Conservation (phyloP, 495 filamentous ascomycete genomes). For the Corynascus novoguineensis region DNA sequence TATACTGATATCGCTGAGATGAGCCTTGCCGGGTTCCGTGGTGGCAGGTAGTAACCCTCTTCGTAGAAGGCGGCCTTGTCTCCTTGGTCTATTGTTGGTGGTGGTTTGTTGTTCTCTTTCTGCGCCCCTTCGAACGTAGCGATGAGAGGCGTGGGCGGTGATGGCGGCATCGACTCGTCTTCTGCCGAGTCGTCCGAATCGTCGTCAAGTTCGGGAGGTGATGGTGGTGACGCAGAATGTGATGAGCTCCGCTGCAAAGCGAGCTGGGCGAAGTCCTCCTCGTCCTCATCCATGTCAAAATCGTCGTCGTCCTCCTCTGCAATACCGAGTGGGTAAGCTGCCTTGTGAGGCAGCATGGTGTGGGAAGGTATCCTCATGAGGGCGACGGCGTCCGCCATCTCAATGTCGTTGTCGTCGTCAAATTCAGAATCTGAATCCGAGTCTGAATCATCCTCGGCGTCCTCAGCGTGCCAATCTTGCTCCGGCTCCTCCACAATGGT, state of each 20-base stretch:
- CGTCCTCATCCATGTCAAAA: conserved; percentile 59
- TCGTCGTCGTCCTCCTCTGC: conserved; percentile 22
- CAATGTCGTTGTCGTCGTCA: conserved; percentile 44
- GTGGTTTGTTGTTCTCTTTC: conserved; percentile 22
- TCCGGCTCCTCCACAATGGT: conserved; percentile 66
- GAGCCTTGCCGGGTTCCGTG: conserved; percentile 39
- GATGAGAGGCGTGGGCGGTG: conserved; percentile 62
- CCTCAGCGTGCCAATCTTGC: conserved; percentile 63
- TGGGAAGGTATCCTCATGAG: conserved; percentile 42
- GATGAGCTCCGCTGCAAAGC: conserved; percentile 69
- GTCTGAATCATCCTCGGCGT: conserved; percentile 49
- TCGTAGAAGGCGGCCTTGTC: conserved; percentile 53
- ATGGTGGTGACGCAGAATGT: conserved; percentile 50
- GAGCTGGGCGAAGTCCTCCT: conserved; percentile 65
- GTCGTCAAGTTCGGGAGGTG: conserved; percentile 64
- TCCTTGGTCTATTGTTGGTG: conserved; percentile 25
- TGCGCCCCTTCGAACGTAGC: conserved; percentile 57
- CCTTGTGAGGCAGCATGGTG: conserved; percentile 18
- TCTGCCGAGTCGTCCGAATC: conserved; percentile 64
- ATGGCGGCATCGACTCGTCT: conserved; percentile 73
- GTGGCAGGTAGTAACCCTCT: conserved; percentile 56
- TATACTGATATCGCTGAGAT: conserved; percentile 48
- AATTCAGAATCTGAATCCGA: conserved; percentile 26
- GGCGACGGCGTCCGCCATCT: conserved; percentile 48
- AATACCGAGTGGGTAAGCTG: background rate